Base-by-base conservation (phyloP, 1,139 yeast genomes). In the Suhomyces chickasaworum region DNA sequence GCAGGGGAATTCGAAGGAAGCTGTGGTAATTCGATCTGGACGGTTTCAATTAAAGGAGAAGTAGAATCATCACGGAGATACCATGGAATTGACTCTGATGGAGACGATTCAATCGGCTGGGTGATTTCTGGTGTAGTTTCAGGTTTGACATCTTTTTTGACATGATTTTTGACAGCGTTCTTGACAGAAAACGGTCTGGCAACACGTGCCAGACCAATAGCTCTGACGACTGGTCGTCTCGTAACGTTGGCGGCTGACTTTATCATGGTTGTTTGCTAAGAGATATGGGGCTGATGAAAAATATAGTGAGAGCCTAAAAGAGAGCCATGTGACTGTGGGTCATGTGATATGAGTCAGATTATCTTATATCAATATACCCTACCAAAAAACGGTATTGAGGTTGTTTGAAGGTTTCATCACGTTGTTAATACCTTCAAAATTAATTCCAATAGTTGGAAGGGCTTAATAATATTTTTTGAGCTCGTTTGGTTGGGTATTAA, bases 1-100 rank as follows among this genome's bases (percentile, higher is more conserved):
- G 55, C 59, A 0, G 96, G 96, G 0, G 88, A 66, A 39, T 71
- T 56, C 0, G 50, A 53, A 0, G 97, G 96, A 5, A 85, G 52
- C 1, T 60, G 68, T 0, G 83, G 86, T 42, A 75, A 56, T 34
- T 60, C 68, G 9, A 66, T 59, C 39, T 56, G 61, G 8, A 65
- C 61, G 10, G 69, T 68, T 10, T 64, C 68, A 1, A 61, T 47
- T 9, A 70, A 51, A 1, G 61, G 55, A 0, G 83, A 76, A 0
- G 82, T 64, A 32, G 72, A 69, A 23, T 74, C 77, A 31, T 77
- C 77, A 45, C 89, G 71, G 53, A 84, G 60, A 55, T 83, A 84
- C 89, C 89, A 84, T 0, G 89, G 89, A 1, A 68, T 42, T 21
- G 61, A 62, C 16, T 36, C 34, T 4, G 44, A 13, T n/a, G n/a